Base-by-base conservation (phyloP, 441 rosid species). In the Viola pubescens region DNA sequence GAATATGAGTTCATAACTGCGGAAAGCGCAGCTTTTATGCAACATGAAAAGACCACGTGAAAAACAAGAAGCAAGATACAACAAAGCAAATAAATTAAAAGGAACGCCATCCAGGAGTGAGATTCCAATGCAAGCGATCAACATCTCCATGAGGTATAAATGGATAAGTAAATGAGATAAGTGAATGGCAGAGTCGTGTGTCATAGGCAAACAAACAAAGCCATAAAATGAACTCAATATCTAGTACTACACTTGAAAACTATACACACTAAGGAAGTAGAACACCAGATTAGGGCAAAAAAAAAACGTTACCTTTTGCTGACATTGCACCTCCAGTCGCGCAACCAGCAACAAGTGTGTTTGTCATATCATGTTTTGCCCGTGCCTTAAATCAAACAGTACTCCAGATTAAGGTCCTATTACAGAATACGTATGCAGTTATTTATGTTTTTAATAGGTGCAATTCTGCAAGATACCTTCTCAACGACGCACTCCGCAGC, bases 401-500 rank as follows among this genome's bases (percentile, higher is more conserved):
- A 6, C 44, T 14, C 47, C 42, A 48, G 10, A 13, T 42, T 52
- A 52, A 70, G 56, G 41, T 34, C 42, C 16, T 16, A 40, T 7
- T 40, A 11, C 13, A 55, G 54, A 11, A 14, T 7, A 45, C 45
- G 50, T 19, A 61, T 4, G 49, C 5, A 9, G 10, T 46, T 46
- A 9, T 7, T 46, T 11, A 19, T 19, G 26, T 19, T 19, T 19
- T 13, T 13, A 13, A 48, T 48, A 13, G 7, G 14, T 0, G 12
- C 51, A n/a, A 19, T 44, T 55, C n/a, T 14, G 6, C 26, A 37
- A 7, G 13, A 5, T 80, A 84, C 98, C 98, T 92, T 86, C 76
- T 94, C 99, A 61, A 85, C 75, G 43, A 82, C 78, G 61, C 96
- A 94, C 75, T 94, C 98, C 0, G 94, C 85, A 48, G 94, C 95